These are phyloP conservation scores for Panaeolus cyanescens DNA, from an alignment of 768 basidiomycete genomes.

Conservation along the genomic window DNA sequence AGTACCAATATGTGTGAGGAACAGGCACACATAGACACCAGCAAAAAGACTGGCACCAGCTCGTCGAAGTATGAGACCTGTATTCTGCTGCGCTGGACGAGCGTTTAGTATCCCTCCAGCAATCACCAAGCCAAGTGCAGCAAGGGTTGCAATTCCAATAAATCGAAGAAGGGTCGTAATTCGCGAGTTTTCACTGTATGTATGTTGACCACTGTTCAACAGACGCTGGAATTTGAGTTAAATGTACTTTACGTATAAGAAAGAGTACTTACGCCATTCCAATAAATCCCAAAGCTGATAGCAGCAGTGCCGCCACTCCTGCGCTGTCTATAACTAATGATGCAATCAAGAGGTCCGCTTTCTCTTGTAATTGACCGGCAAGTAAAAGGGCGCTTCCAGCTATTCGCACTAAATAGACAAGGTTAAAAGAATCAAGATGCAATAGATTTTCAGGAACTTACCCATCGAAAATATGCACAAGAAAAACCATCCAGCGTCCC, in stretches of 20 bases:
- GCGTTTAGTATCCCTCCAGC: slow-evolving; percentile 50
- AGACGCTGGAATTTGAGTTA: slow-evolving; percentile 16
- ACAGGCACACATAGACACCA: slow-evolving; percentile 39
- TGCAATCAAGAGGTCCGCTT: slow-evolving; percentile 49
- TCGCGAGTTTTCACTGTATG: slow-evolving; percentile 51
- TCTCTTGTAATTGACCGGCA: slow-evolving; percentile 47
- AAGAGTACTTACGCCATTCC: slow-evolving; percentile 46
- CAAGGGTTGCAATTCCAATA: slow-evolving; percentile 36
- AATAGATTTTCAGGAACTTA: slow-evolving; percentile 30
- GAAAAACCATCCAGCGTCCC: slow-evolving; percentile 69
- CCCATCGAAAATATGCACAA: slow-evolving; percentile 61
- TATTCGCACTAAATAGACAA: slow-evolving; percentile 47
- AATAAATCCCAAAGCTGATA: slow-evolving; percentile 48
- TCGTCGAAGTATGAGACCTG: slow-evolving; percentile 42
- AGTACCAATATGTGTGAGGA: slow-evolving; percentile 40
- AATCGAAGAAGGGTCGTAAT: slow-evolving; percentile 38
- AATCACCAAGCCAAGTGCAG: slow-evolving; percentile 42
- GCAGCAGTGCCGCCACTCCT: slow-evolving; percentile 39
- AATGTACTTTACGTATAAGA: slow-evolving; percentile 9
- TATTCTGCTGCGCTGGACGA: slow-evolving; percentile 30
- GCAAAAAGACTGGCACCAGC: slow-evolving; percentile 44
- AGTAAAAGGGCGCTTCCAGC: slow-evolving; percentile 58
- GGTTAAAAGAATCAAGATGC: background rate
- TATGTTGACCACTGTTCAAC: slow-evolving; percentile 44
- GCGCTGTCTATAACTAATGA: slow-evolving; percentile 53